Evolutionary conservation across 805 yeast species (phyloP).

Genomic region (Kazachstania bromeliacearum): DNA sequence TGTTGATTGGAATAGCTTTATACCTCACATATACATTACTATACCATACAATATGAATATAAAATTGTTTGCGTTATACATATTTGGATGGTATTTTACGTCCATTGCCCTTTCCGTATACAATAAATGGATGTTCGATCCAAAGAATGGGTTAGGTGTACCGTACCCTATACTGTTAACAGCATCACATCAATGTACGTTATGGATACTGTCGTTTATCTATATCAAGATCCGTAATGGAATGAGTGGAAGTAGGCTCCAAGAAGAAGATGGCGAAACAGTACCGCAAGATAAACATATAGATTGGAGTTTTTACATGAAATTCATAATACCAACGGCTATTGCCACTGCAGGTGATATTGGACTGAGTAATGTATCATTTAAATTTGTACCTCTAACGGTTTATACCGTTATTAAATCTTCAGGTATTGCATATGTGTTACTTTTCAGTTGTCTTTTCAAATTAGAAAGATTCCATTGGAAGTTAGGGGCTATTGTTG

Average conservation of each 20-base stretch:
- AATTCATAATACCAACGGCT: slow-evolving; percentile 71
- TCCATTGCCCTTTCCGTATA: slow-evolving; percentile 66
- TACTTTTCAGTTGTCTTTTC: slow-evolving; percentile 78
- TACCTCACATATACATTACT: too few relatives aligned
- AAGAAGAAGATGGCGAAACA: neutral
- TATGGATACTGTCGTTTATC: slow-evolving; percentile 41
- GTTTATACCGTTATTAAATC: slow-evolving; percentile 92
- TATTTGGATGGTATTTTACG: slow-evolving; percentile 58
- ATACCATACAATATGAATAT: too few relatives aligned
- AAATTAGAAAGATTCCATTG: slow-evolving; percentile 64
- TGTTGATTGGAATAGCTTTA: too few relatives aligned
- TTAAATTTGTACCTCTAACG: slow-evolving; percentile 68
- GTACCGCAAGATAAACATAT: too few relatives aligned
- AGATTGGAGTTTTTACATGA: slow-evolving; percentile 34
- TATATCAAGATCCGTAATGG: slow-evolving; percentile 28
- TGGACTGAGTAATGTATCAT: slow-evolving; percentile 81
- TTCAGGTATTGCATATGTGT: slow-evolving; percentile 77
- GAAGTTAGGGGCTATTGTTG: slow-evolving; percentile 59
- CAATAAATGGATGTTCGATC: slow-evolving; percentile 96
- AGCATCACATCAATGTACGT: slow-evolving; percentile 69
- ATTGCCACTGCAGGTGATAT: slow-evolving; percentile 87
- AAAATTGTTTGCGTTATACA: slow-evolving; percentile 6
- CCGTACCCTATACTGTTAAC: slow-evolving; percentile 81
- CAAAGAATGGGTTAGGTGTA: slow-evolving; percentile 54
- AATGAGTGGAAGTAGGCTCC: too few relatives aligned